A percentile compares a stretch with the other conserved stretches of the same genome.
Conservation (phyloP, 331 rosid genomes). For the Spiraea crenata region DNA sequence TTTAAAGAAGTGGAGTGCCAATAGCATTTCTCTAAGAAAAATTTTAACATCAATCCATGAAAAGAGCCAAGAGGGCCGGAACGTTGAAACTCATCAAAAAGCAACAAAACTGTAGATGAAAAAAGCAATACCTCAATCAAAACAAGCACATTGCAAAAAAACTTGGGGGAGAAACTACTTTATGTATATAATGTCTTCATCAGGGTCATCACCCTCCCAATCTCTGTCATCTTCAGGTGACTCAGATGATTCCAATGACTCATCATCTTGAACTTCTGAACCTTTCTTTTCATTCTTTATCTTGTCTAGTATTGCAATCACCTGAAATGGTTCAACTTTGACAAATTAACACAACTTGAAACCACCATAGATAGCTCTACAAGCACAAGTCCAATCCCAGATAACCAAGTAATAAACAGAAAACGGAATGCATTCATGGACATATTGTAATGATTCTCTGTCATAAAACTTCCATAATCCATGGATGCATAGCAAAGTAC, state of each 20-base stretch:
- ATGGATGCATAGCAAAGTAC: background rate
- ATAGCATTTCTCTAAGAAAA: too few species aligned
- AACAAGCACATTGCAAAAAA: constrained; percentile 21
- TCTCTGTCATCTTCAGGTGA: constrained; percentile 40
- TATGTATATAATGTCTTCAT: constrained; percentile 71
- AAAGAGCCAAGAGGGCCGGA: background rate
- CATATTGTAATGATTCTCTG: background rate
- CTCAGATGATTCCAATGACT: constrained; percentile 37
- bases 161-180: constrained; percentile 40
- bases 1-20: too few species aligned
- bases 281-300: constrained; percentile 57
- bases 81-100: background rate
- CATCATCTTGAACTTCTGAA: constrained; percentile 25
- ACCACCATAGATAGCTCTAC: background rate
- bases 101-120: constrained; percentile 48
- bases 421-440: background rate
- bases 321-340: constrained; percentile 46
- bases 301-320: constrained; percentile 77
- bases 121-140: constrained; percentile 21
- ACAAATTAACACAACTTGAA: constrained; percentile 17
- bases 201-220: constrained; percentile 69
- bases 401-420: constrained; percentile 9
- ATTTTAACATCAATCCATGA: background rate
- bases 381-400: background rate
- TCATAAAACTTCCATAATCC: background rate